These are phyloP conservation scores for Cyclotella choctawhatcheeana DNA, from an alignment of 108 stramenopile genomes.

Conservation along the genomic window DNA sequence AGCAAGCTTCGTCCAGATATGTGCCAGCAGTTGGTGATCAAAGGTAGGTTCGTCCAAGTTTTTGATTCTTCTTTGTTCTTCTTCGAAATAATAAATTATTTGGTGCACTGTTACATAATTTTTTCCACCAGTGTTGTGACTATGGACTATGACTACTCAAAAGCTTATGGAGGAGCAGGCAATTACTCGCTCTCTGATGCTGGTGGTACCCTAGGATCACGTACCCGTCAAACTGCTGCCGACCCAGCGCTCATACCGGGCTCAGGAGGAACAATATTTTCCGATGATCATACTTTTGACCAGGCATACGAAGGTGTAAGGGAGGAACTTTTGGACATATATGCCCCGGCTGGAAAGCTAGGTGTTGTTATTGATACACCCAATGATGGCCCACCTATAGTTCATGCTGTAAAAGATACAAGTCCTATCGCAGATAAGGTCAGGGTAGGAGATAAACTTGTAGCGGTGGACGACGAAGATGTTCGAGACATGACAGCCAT, in stretches of 20 bases:
- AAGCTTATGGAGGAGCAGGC: constrained; percentile 79
- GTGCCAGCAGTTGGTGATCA: constrained; percentile 60
- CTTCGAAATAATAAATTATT: background rate
- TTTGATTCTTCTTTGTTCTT: background rate
- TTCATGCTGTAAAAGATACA: constrained; percentile 88
- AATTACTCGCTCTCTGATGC: constrained; percentile 73
- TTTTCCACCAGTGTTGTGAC: constrained; percentile 69
- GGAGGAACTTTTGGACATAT: constrained; percentile 77
- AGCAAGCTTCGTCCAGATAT: constrained; percentile 18
- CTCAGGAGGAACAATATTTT: constrained; percentile 59
- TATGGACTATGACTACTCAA: constrained; percentile 88
- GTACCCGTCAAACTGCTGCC: constrained; percentile 52
- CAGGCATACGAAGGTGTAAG: constrained; percentile 55
- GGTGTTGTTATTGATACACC: constrained; percentile 93
- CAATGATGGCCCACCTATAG: constrained; percentile 83
- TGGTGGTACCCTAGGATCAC: constrained; percentile 80
- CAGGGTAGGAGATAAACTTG: constrained; percentile 85
- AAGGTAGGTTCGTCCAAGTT: constrained; percentile 50
- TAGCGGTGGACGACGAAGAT: constrained; percentile 90
- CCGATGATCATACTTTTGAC: constrained; percentile 44
- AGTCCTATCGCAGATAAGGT: constrained; percentile 81
- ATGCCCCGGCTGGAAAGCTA: constrained; percentile 87
- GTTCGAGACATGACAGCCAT: constrained; percentile 90
- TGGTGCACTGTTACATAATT: background rate
- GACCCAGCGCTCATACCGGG: constrained; percentile 52